Evolutionary conservation across 441 rosid genomes (phyloP), one percentile per base, ranked within the genome.

Genomic region (Pelargonium citronellum): DNA sequence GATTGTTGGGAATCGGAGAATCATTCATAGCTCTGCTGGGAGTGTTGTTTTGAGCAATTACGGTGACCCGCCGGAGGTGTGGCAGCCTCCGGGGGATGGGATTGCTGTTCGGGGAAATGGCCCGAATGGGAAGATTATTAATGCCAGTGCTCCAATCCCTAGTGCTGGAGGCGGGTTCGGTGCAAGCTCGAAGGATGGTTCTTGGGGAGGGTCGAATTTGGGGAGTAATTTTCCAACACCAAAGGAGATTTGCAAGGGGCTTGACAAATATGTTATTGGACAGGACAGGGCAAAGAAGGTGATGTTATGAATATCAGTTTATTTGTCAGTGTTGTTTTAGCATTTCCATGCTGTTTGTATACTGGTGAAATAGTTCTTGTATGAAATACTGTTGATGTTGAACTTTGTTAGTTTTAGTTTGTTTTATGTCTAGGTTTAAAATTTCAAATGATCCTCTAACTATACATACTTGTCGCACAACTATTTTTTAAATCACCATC

Each of bases 21-120:
- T 17, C 8, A 2, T 61, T 12, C 37, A 61, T 13, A 53, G 60
- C 60, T 53, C 60, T 53, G 19, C 17, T 53, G 60, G 20, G 10
- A 53, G 60, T n/a, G 19, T 53, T 49, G 64, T 69, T 22, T 53
- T 80, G 80, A 85, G 89, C 73, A 84, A 89, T 2, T 76, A 79
- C 73, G 97, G 99, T 64, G 97, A 92, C 66, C 97, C 99, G 9
- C 99, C 99, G 5, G 98, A 95, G 91, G 88, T 92, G 12, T 95
- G 98, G 99, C 96, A 92, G 81, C 97, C 99, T 62, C 98, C 98
- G 0, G 96, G 96, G 4, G 94, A 88, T 69, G 96, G 91, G 64
- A 67, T 89, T 80, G 82, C 90, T 3, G 76, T 86, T 73, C 72
- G 83, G 78, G 81, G 75, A 66, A 77, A 73, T 39, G 89, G 82